Conservation (phyloP, 2,329 filamentous ascomycete species). For the Fusarium beomiforme region DNA sequence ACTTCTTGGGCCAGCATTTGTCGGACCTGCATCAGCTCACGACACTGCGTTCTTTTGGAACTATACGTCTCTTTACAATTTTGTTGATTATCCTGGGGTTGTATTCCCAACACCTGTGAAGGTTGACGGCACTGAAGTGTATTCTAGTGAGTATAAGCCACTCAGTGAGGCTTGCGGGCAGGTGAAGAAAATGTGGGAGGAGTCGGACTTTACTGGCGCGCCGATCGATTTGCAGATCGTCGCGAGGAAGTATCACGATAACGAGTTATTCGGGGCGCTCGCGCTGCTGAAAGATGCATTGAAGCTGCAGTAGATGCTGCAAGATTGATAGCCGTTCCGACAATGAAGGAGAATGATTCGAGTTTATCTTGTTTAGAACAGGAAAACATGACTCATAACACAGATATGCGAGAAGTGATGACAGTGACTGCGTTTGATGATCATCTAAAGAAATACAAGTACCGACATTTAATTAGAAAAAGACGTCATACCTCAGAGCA, state of each 20-base stretch:
- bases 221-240: constrained; percentile 12
- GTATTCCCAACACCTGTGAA: constrained; percentile 61
- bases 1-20: not conserved
- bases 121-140: constrained; percentile 8
- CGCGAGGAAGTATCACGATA: not conserved
- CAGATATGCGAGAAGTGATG: not conserved
- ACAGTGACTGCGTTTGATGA: too few species aligned
- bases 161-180: not conserved
- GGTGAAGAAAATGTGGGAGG: not conserved
- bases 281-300: not conserved
- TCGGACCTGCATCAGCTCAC: constrained; percentile 2
- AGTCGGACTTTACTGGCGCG: not conserved
- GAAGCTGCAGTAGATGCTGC: not conserved
- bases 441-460: too few species aligned
- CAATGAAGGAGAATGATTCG: rapidly evolving
- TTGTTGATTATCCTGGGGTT: constrained; percentile 70
- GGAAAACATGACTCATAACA: too few species aligned
- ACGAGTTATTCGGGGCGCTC: not conserved
- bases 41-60: constrained; percentile 61
- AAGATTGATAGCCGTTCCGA: rapidly evolving
- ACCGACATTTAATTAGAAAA: not conserved
- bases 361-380: not conserved
- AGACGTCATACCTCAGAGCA: not conserved
- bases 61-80: constrained; percentile 72
- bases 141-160: not conserved